A percentile compares a stretch with the other conserved stretches of the same genome.
These are phyloP conservation scores for Hyaloperonospora brassicae DNA, from an alignment of 352 stramenopile genomes.

Conservation along the genomic window DNA sequence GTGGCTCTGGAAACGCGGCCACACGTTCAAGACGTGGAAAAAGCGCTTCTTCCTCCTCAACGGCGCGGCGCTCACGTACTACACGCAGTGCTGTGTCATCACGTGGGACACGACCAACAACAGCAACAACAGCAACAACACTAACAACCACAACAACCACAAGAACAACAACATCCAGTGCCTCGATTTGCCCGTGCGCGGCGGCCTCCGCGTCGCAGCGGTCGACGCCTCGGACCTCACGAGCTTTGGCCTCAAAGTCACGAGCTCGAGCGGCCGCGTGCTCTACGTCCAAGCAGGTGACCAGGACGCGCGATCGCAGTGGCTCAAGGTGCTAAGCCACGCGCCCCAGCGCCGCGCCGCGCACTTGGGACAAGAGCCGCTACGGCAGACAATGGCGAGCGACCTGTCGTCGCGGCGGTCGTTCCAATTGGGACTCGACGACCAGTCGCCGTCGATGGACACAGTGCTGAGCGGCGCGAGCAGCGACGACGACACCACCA, in stretches of 20 bases:
- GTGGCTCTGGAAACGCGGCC: slow-evolving; percentile 71
- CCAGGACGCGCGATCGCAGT: slow-evolving; percentile 35
- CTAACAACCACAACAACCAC: too few species aligned
- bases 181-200: slow-evolving; percentile 47
- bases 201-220: slow-evolving; percentile 42
- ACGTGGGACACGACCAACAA: slow-evolving; percentile 30
- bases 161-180: slow-evolving; percentile 26
- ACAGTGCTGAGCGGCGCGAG: slow-evolving; percentile 39
- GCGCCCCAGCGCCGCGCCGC: slow-evolving; percentile 27
- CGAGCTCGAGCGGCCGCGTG: slow-evolving; percentile 51
- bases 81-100: slow-evolving; percentile 63
- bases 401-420: slow-evolving; percentile 30
- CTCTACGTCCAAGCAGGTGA: slow-evolving; percentile 55
- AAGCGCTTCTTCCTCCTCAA: slow-evolving; percentile 73
- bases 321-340: slow-evolving; percentile 47
- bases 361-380: slow-evolving; percentile 19
- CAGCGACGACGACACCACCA: slow-evolving; percentile 37
- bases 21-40: slow-evolving; percentile 74
- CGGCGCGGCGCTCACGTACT: slow-evolving; percentile 59
- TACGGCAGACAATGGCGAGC: slow-evolving; percentile 39
- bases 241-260: slow-evolving; percentile 48
- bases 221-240: slow-evolving; percentile 41
- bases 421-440: slow-evolving; percentile 8
- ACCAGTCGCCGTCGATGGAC: slow-evolving; percentile 17
- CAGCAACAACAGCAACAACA: too few species aligned